Conservation (phyloP, 2,329 filamentous ascomycete genomes). For the Colletotrichum viniferum region DNA sequence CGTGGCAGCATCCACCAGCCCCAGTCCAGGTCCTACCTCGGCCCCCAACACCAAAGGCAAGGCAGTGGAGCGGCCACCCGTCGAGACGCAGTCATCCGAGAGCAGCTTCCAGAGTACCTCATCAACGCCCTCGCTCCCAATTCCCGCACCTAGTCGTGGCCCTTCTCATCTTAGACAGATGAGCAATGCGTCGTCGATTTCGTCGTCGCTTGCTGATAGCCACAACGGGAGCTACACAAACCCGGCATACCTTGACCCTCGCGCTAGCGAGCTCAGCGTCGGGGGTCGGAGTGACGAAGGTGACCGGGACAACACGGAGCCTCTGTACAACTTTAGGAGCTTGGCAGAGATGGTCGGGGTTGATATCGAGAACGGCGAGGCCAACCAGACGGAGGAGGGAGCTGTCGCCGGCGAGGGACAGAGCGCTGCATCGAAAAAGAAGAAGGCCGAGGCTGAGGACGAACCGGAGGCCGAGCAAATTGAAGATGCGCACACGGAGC, state of each 20-base stretch:
- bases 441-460: conserved; percentile 39
- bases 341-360: conserved; percentile 83
- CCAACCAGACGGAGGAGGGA: conserved; percentile 33
- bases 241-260: conserved; percentile 46
- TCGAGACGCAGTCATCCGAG: conserved; percentile 26
- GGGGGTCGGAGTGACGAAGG: conserved; percentile 50
- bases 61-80: conserved; percentile 61
- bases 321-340: conserved; percentile 91
- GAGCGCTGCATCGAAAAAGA: conserved; percentile 9
- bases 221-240: conserved; percentile 55
- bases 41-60: conserved; percentile 67
- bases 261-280: conserved; percentile 59
- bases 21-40: conserved; percentile 33
- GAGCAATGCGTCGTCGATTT: conserved; percentile 84
- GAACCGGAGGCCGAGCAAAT: conserved; percentile 36
- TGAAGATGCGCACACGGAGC: conserved; percentile 29
- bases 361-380: conserved; percentile 55
- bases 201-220: conserved; percentile 77
- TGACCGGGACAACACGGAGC: conserved; percentile 65
- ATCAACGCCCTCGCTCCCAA: conserved; percentile 44
- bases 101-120: conserved; percentile 26
- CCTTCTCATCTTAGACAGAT: conserved; percentile 80
- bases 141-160: conserved; percentile 57
- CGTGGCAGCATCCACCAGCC: conserved; percentile 35
- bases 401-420: conserved; percentile 28